A percentile compares a stretch with the other conserved stretches of the same genome.
These are phyloP conservation scores for Hymenoscyphus infarciens DNA, from an alignment of 2,329 filamentous ascomycete genomes.

Conservation along the genomic window DNA sequence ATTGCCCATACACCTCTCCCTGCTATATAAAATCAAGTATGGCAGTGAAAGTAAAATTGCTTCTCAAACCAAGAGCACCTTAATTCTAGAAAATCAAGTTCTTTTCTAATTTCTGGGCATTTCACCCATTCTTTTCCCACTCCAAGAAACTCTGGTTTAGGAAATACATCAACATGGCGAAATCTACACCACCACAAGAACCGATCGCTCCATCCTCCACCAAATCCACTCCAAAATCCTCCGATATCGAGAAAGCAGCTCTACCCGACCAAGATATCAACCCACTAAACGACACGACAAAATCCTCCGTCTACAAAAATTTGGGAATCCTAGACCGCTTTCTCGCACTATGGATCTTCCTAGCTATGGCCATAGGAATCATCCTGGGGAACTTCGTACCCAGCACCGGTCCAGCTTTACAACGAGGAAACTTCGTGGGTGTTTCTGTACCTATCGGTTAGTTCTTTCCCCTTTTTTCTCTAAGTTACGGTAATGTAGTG, in stretches of 20 bases:
- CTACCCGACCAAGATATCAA: not conserved
- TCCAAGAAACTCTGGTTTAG: not conserved
- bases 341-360: constrained; percentile 57
- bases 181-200: too few species aligned
- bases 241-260: not conserved
- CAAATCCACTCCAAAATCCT: not conserved
- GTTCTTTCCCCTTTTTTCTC: too few species aligned
- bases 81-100: not conserved
- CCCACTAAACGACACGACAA: not conserved
- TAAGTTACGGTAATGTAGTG: too few species aligned
- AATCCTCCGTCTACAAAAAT: constrained; percentile 29
- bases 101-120: too few species aligned
- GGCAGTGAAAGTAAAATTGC: not conserved
- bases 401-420: constrained; percentile 47
- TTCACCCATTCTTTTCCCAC: too few species aligned
- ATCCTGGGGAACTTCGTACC: constrained; percentile 44
- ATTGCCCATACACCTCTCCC: not conserved
- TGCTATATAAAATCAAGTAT: not conserved
- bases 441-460: constrained; percentile 47
- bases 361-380: constrained; percentile 57
- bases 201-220: too few species aligned
- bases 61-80: not conserved
- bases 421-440: constrained; percentile 59
- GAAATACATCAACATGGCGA: not conserved
- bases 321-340: constrained; percentile 49